Evolutionary conservation across 2,329 filamentous ascomycete genomes (phyloP), one percentile per base, ranked within the genome.

Genomic region (Parastagonospora avenae): DNA sequence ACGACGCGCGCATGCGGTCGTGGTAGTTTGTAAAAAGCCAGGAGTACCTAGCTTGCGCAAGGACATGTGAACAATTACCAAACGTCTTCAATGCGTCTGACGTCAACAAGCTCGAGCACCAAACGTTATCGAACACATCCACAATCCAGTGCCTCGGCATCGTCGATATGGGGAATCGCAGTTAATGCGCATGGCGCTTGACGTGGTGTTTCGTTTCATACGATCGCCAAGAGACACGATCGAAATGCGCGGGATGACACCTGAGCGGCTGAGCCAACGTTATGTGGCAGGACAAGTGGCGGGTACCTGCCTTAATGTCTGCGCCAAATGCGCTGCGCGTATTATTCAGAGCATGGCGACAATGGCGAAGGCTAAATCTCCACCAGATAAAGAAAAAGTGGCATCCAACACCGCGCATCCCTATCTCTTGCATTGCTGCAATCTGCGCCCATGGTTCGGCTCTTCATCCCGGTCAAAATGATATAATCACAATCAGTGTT

Each of bases 281-380:
- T 52, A 52, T 24, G 56, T 45, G 48, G 48, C 55, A 43, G 53
- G 40, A 54, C 48, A 56, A 51, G 54, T 57, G 49, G 57, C 54
- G 54, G 56, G 53, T 40, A 44, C 38, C 37, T 48, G 46, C 30
- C 11, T 14, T 6, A 8, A 12, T 37, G 36, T 12, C 33, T 38
- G 27, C 15, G 36, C 36, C 36, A 38, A 38, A 38, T 16, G 36
- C 36, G 36, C 36, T 24, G 27, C 36, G 24, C 19, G 27, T 15
- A 38, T 19, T 14, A 38, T 38, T 38, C 27, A 24, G 19, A 24
- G 19, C 19, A 24, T 24, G 5, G 19, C 19, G 19, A 24, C 3
- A 24, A 24, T 24, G 19, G 19, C 19, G 19, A 24, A 24, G 5
- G 19, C 3, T 24, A 24, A 5, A 24, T 3, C 3, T 24, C 19